Evolutionary conservation across 768 basidiomycete genomes (phyloP).

Genomic region (Trametes sanguinea): DNA sequence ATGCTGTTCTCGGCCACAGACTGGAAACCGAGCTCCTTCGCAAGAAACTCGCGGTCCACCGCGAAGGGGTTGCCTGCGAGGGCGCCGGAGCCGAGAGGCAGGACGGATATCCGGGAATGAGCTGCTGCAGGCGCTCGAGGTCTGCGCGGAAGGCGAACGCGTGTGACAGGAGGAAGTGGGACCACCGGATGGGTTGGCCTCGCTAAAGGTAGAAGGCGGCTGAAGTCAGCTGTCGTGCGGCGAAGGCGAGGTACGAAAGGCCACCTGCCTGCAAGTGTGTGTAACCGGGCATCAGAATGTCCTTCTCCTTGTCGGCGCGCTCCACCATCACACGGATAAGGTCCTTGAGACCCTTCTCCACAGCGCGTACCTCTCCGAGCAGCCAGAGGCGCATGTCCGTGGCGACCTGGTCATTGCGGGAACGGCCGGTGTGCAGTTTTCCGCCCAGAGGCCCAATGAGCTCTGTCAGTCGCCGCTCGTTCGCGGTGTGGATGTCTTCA

Average conservation of each 20-base stretch:
- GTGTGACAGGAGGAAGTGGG: slow-evolving; percentile 93
- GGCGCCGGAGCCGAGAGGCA: slow-evolving; percentile 92
- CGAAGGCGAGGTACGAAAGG: neutral
- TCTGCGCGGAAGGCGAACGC: slow-evolving; percentile 92
- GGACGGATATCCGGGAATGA: slow-evolving; percentile 86
- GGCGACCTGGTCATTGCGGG: slow-evolving; percentile 97
- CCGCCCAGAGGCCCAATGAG: slow-evolving; percentile 91
- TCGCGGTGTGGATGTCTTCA: slow-evolving; percentile 99
- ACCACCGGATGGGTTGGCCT: slow-evolving; percentile 98
- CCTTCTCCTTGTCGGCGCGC: slow-evolving; percentile 91
- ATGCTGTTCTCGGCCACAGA: slow-evolving; percentile 94
- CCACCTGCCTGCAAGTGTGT: slow-evolving; percentile 90
- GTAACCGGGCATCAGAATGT: slow-evolving; percentile 91
- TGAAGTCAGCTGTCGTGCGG: neutral
- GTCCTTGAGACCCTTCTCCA: slow-evolving; percentile 69
- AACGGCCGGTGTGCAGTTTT: slow-evolving; percentile 96
- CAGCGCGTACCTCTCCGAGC: slow-evolving; percentile 68
- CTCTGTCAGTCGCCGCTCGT: slow-evolving; percentile 92
- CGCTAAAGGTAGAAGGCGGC: slow-evolving; percentile 52
- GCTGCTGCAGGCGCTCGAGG: slow-evolving; percentile 79
- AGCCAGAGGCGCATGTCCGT: slow-evolving; percentile 99
- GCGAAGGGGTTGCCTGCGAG: slow-evolving; percentile 96
- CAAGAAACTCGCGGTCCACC: slow-evolving; percentile 92
- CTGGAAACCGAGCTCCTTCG: slow-evolving; percentile 84
- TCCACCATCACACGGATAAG: slow-evolving; percentile 88